Evolutionary conservation across 169 alveolate species (phyloP).

Genomic region (Plasmodium chabaudi): DNA sequence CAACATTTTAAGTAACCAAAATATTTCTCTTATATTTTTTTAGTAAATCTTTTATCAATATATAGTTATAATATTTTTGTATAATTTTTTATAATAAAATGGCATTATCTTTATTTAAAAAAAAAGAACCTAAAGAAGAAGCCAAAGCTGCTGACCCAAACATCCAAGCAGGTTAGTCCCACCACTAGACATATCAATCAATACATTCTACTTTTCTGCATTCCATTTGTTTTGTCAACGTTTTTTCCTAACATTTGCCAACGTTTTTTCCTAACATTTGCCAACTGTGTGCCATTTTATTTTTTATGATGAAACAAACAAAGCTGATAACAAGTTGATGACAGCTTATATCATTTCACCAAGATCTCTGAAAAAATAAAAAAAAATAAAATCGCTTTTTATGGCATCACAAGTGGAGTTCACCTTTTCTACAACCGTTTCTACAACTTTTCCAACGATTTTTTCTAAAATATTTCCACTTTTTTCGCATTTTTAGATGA

Average conservation of each 20-base stretch:
- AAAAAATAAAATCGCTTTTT: neutral
- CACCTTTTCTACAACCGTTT: no score
- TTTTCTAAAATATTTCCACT: no score
- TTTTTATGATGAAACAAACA: conserved; percentile 41
- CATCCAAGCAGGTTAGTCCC: conserved; percentile 24
- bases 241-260: neutral
- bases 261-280: no score
- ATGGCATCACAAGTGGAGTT: neutral
- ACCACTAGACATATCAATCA: neutral
- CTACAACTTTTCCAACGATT: neutral
- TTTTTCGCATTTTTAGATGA: neutral
- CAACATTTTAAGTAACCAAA: no score
- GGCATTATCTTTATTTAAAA: conserved; percentile 39
- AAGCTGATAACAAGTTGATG: conserved; percentile 17
- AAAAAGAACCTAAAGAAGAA: conserved; percentile 23
- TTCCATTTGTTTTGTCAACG: neutral
- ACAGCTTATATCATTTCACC: conserved; percentile 55
- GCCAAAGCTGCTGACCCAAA: neutral
- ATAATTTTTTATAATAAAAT: conserved; percentile 5
- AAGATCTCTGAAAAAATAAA: conserved; percentile 68
- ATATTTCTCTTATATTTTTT: no score
- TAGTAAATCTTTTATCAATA: no score
- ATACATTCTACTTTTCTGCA: neutral
- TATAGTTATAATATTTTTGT: no score
- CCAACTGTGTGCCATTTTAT: conserved; percentile 5